phyloP scores from a whole-genome alignment of 768 basidiomycete genomes.

The Lactarius sanguifluus region DNA sequence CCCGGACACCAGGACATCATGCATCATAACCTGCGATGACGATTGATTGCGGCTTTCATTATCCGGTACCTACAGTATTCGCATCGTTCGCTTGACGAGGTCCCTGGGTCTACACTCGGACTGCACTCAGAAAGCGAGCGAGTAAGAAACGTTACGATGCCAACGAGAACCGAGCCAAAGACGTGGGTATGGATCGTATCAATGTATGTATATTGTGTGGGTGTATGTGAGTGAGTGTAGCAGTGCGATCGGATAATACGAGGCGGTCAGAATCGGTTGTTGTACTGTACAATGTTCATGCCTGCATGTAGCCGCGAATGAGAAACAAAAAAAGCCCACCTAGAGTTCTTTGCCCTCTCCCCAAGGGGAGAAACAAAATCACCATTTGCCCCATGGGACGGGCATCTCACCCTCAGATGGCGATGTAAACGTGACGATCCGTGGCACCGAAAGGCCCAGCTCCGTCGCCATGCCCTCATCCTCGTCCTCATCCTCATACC shows the following conservation, averaged over 20 bases:
- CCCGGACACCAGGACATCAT: too few species aligned
- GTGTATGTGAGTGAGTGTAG: background rate
- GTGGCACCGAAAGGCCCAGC: slow-evolving; percentile 9
- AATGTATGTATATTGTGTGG: background rate
- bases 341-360: background rate
- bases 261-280: background rate
- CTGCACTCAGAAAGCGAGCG: background rate
- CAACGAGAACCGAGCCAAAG: background rate
- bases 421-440: slow-evolving; percentile 15
- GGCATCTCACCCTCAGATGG: slow-evolving; percentile 16
- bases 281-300: background rate
- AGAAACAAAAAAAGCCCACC: background rate
- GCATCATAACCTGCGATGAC: background rate
- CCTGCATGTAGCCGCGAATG: background rate
- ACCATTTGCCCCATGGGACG: slow-evolving; percentile 22
- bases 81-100: background rate
- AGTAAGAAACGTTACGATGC: background rate
- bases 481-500: slow-evolving; percentile 1
- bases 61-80: background rate
- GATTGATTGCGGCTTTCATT: background rate
- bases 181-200: background rate
- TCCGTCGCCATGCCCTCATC: background rate
- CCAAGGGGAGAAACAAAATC: background rate
- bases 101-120: background rate
- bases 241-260: background rate